Base-by-base conservation (phyloP, 768 basidiomycete genomes). In the Suillus variegatus region DNA sequence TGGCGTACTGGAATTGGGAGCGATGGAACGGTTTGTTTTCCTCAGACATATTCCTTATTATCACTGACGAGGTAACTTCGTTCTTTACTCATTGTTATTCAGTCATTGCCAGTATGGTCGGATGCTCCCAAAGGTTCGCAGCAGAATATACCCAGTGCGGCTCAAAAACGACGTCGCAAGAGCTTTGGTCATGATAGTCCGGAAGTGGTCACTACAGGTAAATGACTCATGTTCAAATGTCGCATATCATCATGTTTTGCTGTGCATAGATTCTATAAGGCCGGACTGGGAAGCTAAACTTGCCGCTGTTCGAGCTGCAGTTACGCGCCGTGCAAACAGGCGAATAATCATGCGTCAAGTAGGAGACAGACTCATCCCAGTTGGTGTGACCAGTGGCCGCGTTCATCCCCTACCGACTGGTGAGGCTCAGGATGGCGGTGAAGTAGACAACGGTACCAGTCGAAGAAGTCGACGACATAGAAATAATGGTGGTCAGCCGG, bases 281-380 rank as follows among this genome's bases (percentile, higher is more conserved):
- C 97, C 97, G 1, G 97, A 99, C 76, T 99, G 97, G 97, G 96
- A 99, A 81, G 86, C 90, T 51, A 98, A 99, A 77, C 79, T 99
- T 46, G 95, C 94, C 56, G 90, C 95, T 44, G 94, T 99, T 52
- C 91, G 93, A 65, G 97, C 97, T 40, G 91, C 94, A n/a, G 96
- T 95, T 43, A 88, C 94, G n/a, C 87, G 97, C 66, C 90, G 96
- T 35, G 97, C 97, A 10, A 96, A 97, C 74, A 84, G 97, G 72
- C 86, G 97, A 54, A 97, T 99, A 75, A 92, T 99, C 63, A 99
- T 99, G 95, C 89, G 97, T 52, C 95, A 98, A 77, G 94, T 99
- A 40, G 97, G 97, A 63, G 97, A 99, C 78, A 88, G 96, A 41
- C 90, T 99, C 62, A 92, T 99, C 66, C 97, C 97, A 38, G 94